These are phyloP conservation scores for Penicillium silybi DNA, from an alignment of 495 filamentous ascomycete genomes.

Conservation along the genomic window DNA sequence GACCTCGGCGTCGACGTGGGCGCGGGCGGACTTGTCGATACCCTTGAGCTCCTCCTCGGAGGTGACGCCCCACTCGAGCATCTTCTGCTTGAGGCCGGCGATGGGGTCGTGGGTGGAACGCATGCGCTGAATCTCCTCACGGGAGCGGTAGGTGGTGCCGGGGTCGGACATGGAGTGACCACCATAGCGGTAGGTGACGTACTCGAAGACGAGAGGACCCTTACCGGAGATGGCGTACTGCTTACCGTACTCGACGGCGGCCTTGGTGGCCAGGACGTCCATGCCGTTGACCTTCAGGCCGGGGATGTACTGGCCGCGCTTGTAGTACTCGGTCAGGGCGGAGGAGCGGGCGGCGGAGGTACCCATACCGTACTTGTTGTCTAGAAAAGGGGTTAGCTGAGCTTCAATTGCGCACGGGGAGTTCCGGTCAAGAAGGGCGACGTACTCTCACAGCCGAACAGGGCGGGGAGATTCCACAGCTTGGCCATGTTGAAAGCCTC, in stretches of 20 bases:
- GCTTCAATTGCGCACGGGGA: conserved; percentile 5
- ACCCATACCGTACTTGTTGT: conserved; percentile 99
- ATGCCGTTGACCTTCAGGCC: conserved; percentile 99
- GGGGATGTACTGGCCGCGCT: conserved; percentile 99
- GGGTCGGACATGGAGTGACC: conserved; percentile 99
- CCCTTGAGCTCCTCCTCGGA: conserved; percentile 95
- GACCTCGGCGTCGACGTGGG: conserved; percentile 83
- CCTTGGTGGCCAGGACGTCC: conserved; percentile 98
- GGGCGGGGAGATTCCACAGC: conserved; percentile 91
- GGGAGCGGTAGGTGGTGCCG: conserved; percentile 97
- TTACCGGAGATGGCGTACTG: conserved; percentile 74
- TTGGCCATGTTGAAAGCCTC: conserved; percentile 99
- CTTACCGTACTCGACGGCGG: conserved; percentile 88
- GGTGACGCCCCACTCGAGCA: conserved; percentile 89
- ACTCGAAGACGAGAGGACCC: conserved; percentile 93
- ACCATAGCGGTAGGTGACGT: conserved; percentile 98
- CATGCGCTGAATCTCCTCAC: conserved; percentile 99
- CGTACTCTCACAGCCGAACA: conserved; percentile 98
- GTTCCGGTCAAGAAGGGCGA: background rate
- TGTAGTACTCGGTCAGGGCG: conserved; percentile 98
- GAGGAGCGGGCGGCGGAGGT: conserved; percentile 91
- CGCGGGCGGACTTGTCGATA: conserved; percentile 88
- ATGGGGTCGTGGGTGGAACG: conserved; percentile 97
- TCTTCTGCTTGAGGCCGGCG: conserved; percentile 94
- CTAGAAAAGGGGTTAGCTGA: conserved; percentile 40